Evolutionary conservation across 768 basidiomycete genomes (phyloP), one percentile per base, ranked within the genome.

Genomic region (Amanita jacksonii): DNA sequence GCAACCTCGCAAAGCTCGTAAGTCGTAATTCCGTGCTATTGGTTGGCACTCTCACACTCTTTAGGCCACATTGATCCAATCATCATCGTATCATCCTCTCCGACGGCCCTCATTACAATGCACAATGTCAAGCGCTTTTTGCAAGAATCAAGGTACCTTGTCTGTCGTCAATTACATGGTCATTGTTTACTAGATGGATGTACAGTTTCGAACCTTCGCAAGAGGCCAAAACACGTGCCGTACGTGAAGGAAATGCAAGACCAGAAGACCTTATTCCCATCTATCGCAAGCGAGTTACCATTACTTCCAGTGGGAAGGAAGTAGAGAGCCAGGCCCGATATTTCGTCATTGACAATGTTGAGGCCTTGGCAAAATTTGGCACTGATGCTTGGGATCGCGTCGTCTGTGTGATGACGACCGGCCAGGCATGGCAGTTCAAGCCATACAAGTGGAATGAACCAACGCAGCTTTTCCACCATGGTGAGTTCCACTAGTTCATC

Each of bases 361-460:
- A 99, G 53, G 91, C 94, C 1, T 66, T 99, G 18, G 74, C 77
- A 25, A 97, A 97, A 63, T 92, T 99, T 51, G 86, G 85, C 4
- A 70, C 84, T 3, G 93, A 96, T 48, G 85, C 90, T 2, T 97
- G 94, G 93, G 92, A 97, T 45, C 77, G 94, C 28, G 96, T 99
- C 4, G 84, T 96, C 3, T 96, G 93, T 52, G 94, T 99, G 12
- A 84, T 96, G 79, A 98, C 96, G 7, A 99, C 96, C 0, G 96
- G 96, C 1, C 94, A 98, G 53, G 84, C 86, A 24, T 97, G 96
- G 96, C 96, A 99, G 59, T 99, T 99, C 65, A 72, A 82, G 46
- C 85, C 88, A 13, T 98, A 98, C 66, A 93, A 94, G 59, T 99
- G 94, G 94, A 81, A 74, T 39, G 92, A 98, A 55, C 96, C 96